These are phyloP conservation scores for Lepiota venenata DNA, from an alignment of 768 basidiomycete genomes.

Conservation along the genomic window DNA sequence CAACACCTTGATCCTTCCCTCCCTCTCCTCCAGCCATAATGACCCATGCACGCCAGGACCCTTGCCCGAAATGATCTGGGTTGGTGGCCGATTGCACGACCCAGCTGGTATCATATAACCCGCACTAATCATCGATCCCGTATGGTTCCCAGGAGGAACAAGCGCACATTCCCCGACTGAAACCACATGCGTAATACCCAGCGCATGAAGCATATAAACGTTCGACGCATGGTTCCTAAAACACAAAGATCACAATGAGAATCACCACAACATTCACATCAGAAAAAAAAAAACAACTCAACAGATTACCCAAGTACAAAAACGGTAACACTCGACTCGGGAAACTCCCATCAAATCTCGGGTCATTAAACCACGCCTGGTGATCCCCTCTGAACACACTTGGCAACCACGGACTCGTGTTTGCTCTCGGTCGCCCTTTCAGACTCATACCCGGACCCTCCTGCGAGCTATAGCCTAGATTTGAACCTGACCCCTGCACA, in stretches of 20 bases:
- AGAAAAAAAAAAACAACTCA: conserved; percentile 49
- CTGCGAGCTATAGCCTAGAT: not conserved
- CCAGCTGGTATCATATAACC: conserved; percentile 14
- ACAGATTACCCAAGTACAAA: conserved; percentile 93
- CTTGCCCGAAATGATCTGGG: conserved; percentile 41
- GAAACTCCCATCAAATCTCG: conserved; percentile 92
- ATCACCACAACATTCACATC: conserved; percentile 7
- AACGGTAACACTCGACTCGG: conserved; percentile 91
- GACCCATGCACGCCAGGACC: conserved; percentile 60
- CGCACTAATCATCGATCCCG: conserved; percentile 15
- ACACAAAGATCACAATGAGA: conserved; percentile 9
- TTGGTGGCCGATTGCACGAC: conserved; percentile 25
- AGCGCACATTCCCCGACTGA: conserved; percentile 95
- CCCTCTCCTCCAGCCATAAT: conserved; percentile 84
- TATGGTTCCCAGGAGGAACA: conserved; percentile 63
- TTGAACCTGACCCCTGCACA: not conserved
- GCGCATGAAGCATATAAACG: conserved; percentile 92
- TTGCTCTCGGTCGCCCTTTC: conserved; percentile 60
- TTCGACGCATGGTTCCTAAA: conserved; percentile 88
- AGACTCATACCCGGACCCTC: conserved; percentile 3
- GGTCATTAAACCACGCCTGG: conserved; percentile 93
- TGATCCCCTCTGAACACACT: conserved; percentile 63
- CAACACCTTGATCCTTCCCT: conserved; percentile 86
- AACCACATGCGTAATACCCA: conserved; percentile 96
- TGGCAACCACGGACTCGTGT: conserved; percentile 64